Conservation (phyloP, 129 eudicot genomes). For the Centaurea solstitialis region DNA sequence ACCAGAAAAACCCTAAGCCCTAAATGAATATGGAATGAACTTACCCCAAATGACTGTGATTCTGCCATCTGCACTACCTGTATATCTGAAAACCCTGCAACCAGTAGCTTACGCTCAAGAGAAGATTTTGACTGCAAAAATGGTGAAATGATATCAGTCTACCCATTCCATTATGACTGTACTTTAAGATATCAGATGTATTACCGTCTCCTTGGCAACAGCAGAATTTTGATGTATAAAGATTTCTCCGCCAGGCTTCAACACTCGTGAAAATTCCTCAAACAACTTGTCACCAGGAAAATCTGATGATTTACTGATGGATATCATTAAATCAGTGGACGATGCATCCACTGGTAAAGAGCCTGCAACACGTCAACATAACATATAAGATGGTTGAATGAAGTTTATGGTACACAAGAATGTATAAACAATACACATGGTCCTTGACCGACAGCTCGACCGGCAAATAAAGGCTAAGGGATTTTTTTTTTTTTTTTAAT, state of each 20-base stretch:
- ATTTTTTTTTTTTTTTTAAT: no score
- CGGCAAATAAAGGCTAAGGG: background rate
- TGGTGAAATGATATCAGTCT: conserved; percentile 4
- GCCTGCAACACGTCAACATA: conserved; percentile 37
- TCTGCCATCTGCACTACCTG: conserved; percentile 32
- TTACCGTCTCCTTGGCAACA: conserved; percentile 39
- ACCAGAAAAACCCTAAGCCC: background rate
- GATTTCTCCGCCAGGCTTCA: conserved; percentile 79
- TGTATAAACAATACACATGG: no score
- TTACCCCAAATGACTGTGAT: conserved; percentile 48
- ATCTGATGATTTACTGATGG: conserved; percentile 44
- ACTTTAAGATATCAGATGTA: background rate
- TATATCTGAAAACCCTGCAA: conserved; percentile 69
- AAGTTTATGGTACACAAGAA: background rate
- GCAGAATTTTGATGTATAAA: conserved; percentile 35
- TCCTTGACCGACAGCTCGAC: no score
- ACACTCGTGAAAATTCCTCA: conserved; percentile 52
- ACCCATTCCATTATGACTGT: background rate
- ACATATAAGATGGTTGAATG: background rate
- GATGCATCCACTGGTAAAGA: conserved; percentile 55
- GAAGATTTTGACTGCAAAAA: conserved; percentile 52
- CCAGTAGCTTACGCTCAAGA: conserved; percentile 59
- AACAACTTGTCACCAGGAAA: conserved; percentile 59
- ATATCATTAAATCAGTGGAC: conserved; percentile 46
- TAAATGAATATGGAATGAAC: background rate